Percentiles rank a stretch among this genome's conserved stretches.
Evolutionary conservation across 106 monocot genomes (phyloP).

Genomic region (Allium sativum): DNA sequence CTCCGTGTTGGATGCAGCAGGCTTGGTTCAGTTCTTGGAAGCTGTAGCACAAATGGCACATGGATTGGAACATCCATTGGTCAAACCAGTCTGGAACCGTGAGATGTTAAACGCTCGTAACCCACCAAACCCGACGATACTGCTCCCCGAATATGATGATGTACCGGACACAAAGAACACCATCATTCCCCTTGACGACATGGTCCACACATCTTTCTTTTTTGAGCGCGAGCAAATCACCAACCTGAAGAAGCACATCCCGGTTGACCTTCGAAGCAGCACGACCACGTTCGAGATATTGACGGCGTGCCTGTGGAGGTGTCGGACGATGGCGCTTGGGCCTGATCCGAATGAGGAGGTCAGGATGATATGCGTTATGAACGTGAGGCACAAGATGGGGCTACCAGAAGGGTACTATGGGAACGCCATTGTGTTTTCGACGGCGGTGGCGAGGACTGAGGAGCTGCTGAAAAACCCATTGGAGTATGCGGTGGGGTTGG

Average conservation of each 20-base stretch:
- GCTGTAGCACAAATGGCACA: constrained; percentile 26
- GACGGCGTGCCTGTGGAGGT: not conserved
- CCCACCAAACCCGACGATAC: constrained; percentile 11
- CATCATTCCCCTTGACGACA: not conserved
- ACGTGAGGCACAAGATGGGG: not conserved
- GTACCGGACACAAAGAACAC: not conserved
- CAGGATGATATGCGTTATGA: not conserved
- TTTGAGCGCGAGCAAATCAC: not conserved
- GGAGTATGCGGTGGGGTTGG: not conserved
- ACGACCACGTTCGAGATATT: not conserved
- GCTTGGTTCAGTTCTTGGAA: constrained; percentile 29
- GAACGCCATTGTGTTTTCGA: not conserved
- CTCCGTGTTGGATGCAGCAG: constrained; percentile 48
- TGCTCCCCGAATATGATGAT: constrained; percentile 24
- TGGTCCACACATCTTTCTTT: not conserved
- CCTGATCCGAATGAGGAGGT: not conserved
- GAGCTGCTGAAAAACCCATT: too few relatives aligned
- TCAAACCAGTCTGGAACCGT: constrained; percentile 24
- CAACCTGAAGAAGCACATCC: not conserved
- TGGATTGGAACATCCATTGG: constrained; percentile 6
- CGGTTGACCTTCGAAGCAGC: not conserved
- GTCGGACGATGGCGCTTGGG: not conserved
- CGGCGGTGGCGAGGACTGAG: not conserved
- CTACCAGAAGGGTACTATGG: not conserved
- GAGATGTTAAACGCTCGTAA: constrained; percentile 13